Percentiles rank a stretch among this genome's conserved stretches.
phyloP scores from a whole-genome alignment of 2,329 filamentous ascomycete species.

The Pseudogymnoascus verrucosus region DNA sequence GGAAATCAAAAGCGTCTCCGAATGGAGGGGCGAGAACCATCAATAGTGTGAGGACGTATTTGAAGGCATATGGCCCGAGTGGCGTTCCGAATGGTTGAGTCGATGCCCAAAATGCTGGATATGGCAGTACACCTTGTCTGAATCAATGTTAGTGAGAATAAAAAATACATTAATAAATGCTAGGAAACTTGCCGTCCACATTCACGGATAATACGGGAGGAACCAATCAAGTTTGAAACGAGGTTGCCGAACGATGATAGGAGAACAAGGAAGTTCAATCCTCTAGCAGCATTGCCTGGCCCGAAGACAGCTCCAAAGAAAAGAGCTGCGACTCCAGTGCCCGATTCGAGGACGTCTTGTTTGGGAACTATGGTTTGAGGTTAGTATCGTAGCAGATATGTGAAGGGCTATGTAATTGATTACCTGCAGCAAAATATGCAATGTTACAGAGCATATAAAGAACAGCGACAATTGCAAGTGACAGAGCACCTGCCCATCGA shows the following conservation, averaged over 20 bases:
- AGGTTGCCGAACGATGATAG: conserved; percentile 53
- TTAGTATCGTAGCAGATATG: not conserved
- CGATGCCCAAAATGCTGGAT: conserved; percentile 52
- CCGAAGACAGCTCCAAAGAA: conserved; percentile 55
- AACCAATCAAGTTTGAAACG: conserved; percentile 45
- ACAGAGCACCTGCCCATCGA: conserved; percentile 40
- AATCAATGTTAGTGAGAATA: conserved; percentile 1
- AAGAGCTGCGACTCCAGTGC: conserved; percentile 46
- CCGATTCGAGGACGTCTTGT: conserved; percentile 43
- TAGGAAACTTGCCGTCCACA: conserved; percentile 40
- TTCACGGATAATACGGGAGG: conserved; percentile 50
- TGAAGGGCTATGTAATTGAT: conserved; percentile 10
- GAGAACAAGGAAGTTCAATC: conserved; percentile 49
- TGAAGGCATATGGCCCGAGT: conserved; percentile 48
- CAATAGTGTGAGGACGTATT: conserved; percentile 48
- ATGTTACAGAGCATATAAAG: conserved; percentile 53
- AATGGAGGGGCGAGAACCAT: conserved; percentile 54
- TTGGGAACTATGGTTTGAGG: conserved; percentile 35
- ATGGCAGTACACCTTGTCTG: conserved; percentile 54
- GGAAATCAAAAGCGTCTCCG: conserved; percentile 57
- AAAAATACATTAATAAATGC: not conserved
- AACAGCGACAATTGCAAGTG: conserved; percentile 42
- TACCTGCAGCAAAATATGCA: conserved; percentile 49
- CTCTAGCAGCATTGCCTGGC: conserved; percentile 38
- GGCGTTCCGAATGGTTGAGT: conserved; percentile 58